phyloP scores from a whole-genome alignment of 306 rosid species.

The Trifolium dubium region DNA sequence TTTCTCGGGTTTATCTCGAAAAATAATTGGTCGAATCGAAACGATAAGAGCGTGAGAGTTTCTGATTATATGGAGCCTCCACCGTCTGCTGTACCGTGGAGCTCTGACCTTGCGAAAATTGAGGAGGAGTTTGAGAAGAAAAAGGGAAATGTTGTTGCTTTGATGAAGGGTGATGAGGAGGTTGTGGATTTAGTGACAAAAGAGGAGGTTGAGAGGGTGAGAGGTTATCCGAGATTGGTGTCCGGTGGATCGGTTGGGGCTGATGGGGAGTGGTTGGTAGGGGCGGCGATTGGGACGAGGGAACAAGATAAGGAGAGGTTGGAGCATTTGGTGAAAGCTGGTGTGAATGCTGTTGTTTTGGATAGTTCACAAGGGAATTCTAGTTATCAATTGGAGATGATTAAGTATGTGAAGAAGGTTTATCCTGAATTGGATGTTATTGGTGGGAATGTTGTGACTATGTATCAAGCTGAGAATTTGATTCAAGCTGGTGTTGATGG shows the following conservation, averaged over 20 bases:
- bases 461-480: conserved; percentile 84
- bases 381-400: conserved; percentile 83
- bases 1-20: conserved; percentile 65
- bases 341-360: conserved; percentile 76
- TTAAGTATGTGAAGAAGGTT: conserved; percentile 65
- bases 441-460: conserved; percentile 95
- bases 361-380: conserved; percentile 98
- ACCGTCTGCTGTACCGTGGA: conserved; percentile 53
- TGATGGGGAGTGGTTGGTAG: conserved; percentile 77
- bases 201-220: conserved; percentile 74
- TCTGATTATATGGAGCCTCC: conserved; percentile 56
- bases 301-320: conserved; percentile 78
- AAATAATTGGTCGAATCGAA: conserved; percentile 50
- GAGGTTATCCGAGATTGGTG: conserved; percentile 68
- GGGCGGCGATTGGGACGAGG: conserved; percentile 92
- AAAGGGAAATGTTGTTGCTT: conserved; percentile 47
- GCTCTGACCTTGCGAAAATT: conserved; percentile 46
- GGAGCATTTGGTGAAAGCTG: conserved; percentile 78
- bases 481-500: conserved; percentile 93
- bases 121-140: conserved; percentile 47
- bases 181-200: conserved; percentile 65
- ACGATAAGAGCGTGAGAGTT: conserved; percentile 50
- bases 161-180: conserved; percentile 52
- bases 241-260: conserved; percentile 68
- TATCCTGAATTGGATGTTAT: conserved; percentile 79